A percentile compares a stretch with the other conserved stretches of the same genome.
These are phyloP conservation scores for Cyclostephanos tholiformis DNA, from an alignment of 108 stramenopile genomes.

Conservation along the genomic window DNA sequence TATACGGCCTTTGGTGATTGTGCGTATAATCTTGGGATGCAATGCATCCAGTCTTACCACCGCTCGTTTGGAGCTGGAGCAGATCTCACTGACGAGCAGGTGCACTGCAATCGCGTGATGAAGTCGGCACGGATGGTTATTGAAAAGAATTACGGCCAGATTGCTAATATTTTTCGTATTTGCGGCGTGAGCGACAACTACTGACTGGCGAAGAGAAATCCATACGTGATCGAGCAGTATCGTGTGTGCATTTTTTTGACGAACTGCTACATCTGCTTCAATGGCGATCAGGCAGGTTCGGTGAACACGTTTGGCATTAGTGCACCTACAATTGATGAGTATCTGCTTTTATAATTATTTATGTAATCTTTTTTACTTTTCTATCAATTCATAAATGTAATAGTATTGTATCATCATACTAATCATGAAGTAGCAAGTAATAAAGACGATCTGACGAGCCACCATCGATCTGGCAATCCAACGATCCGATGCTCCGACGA, in stretches of 20 bases:
- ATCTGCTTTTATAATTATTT: no score
- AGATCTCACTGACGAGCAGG: background rate
- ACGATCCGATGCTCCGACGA: no score
- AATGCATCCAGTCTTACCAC: constrained; percentile 3
- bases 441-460: no score
- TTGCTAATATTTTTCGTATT: constrained; percentile 3
- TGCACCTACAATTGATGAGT: no score
- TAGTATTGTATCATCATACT: no score
- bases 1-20: constrained; percentile 2
- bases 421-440: no score
- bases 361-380: no score
- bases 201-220: constrained; percentile 10
- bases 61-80: background rate
- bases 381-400: no score
- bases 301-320: no score
- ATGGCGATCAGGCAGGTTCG: constrained; percentile 1
- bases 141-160: constrained; percentile 12
- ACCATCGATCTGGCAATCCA: no score
- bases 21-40: background rate
- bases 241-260: constrained; percentile 17
- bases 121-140: constrained; percentile 10
- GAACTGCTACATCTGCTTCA: constrained; percentile 26
- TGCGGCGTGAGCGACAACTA: background rate
- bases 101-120: background rate
- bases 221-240: constrained; percentile 24